Base-by-base conservation (phyloP, 23 red algal genomes). In the Chondrus crispus region DNA sequence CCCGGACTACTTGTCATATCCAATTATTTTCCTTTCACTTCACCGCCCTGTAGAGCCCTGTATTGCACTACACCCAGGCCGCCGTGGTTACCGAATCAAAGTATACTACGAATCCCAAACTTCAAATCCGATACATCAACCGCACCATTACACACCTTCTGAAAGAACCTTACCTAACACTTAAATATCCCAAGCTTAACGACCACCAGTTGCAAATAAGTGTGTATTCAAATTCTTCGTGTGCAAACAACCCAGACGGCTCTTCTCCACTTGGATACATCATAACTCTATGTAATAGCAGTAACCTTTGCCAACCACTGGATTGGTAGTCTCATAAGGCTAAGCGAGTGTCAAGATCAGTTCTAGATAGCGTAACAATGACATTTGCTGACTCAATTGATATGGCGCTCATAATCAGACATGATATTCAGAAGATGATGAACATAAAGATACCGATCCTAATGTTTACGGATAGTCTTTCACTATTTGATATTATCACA, bases 401-500 rank as follows among this genome's bases (percentile, higher is more conserved):
- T 76, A 26, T 76, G 33, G 71, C 28, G 7, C 24, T 76, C 44
- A 46, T 38, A 46, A 26, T 76, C 19, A 43, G 39, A 76, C 39
- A 76, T 38, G 38, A 71, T 18, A 37, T 86, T 19, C 26, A 86
- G 62, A 19, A 18, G 24, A 86, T 86, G 22, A 6, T 70, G n/a
- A n/a, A 18, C 6, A 9, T 35, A 9, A 5, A 29, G 8, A 13
- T 69, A 40, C 82, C 58, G 32, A 66, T 86, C 28, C 22, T 6
- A 19, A 8, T 86, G 14, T 53, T 70, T 20, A 86, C 55, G 4
- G 82, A 86, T 42, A 43, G 30, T n/a, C 68, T 70, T 10, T 38
- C 30, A 13, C 54, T 86, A 71, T 86, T 86, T 52, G 82, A 86
- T 49, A 33, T 71, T 26, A 66, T 86, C 30, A 90, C 68, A 1